phyloP scores from a whole-genome alignment of 2,329 filamentous ascomycete genomes.

The Phaeomoniella chlamydospora region DNA sequence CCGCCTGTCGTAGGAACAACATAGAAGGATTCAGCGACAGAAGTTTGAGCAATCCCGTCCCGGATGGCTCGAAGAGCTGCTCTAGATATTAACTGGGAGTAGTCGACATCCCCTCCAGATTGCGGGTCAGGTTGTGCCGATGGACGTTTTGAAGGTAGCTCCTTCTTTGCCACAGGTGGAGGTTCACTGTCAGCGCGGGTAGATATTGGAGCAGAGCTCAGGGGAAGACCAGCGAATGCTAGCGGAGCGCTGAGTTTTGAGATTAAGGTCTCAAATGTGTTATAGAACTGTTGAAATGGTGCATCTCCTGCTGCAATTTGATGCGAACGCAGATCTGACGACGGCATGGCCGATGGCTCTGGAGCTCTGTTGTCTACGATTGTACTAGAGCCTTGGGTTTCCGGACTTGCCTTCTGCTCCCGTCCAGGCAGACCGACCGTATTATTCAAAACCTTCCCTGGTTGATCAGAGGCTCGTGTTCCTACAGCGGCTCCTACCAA shows the following conservation, averaged over 20 bases:
- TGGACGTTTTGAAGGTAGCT: constrained; percentile 7
- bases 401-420: neutral
- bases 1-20: constrained; percentile 85
- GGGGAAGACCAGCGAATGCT: constrained; percentile 80
- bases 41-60: constrained; percentile 37
- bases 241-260: constrained; percentile 79
- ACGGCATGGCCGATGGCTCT: neutral
- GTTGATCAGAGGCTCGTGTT: constrained; percentile 2
- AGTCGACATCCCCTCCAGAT: constrained; percentile 45
- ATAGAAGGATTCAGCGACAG: constrained; percentile 64
- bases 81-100: constrained; percentile 70
- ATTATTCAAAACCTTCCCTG: neutral
- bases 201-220: constrained; percentile 35
- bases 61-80: constrained; percentile 69
- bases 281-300: constrained; percentile 83
- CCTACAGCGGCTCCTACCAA: constrained; percentile 33
- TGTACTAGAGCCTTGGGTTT: neutral
- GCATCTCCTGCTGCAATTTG: constrained; percentile 42
- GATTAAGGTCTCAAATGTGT: constrained; percentile 75
- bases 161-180: constrained; percentile 12
- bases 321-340: neutral
- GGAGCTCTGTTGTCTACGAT: neutral
- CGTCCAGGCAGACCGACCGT: neutral
- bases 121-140: constrained; percentile 13
- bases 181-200: constrained; percentile 10